Percentiles rank a stretch among this genome's conserved stretches.
phyloP scores from a whole-genome alignment of 1,284 basidiomycete species.

The Ustilago loliicola region DNA sequence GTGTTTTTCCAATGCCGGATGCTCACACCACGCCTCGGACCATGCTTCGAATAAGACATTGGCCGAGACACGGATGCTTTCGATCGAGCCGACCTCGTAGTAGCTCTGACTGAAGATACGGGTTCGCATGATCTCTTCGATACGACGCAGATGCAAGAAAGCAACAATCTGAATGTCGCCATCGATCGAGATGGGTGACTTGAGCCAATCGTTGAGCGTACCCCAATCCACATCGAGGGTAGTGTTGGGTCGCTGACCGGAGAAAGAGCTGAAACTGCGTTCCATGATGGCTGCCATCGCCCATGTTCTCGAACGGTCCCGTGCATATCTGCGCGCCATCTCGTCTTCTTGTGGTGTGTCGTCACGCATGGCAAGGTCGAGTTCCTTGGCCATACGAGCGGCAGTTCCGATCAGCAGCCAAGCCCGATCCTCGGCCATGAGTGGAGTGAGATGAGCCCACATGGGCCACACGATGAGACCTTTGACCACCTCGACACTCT shows the following conservation, averaged over 20 bases:
- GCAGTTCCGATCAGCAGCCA: slow-evolving; percentile 53
- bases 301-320: slow-evolving; percentile 52
- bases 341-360: slow-evolving; percentile 42
- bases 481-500: slow-evolving; percentile 52
- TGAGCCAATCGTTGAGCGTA: slow-evolving; percentile 51
- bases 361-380: slow-evolving; percentile 48
- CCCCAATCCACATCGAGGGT: slow-evolving; percentile 52
- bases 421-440: slow-evolving; percentile 51
- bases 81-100: slow-evolving; percentile 53
- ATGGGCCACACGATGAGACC: slow-evolving; percentile 52
- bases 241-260: slow-evolving; percentile 51
- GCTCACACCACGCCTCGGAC: slow-evolving; percentile 53
- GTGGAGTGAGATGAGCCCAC: slow-evolving; percentile 53
- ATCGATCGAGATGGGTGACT: slow-evolving; percentile 46
- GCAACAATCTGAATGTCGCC: slow-evolving; percentile 47
- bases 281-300: slow-evolving; percentile 54
- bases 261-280: slow-evolving; percentile 51
- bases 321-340: slow-evolving; percentile 38
- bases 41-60: slow-evolving; percentile 48
- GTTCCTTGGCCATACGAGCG: slow-evolving; percentile 52
- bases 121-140: slow-evolving; percentile 51
- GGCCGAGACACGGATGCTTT: slow-evolving; percentile 52
- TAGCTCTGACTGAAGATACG: slow-evolving; percentile 55
- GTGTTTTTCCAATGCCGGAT: slow-evolving; percentile 41
- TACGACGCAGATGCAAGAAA: slow-evolving; percentile 47